Percentiles rank a stretch among this genome's conserved stretches.
Evolutionary conservation across 306 rosid species (phyloP).

Genomic region (Abrus precatorius): DNA sequence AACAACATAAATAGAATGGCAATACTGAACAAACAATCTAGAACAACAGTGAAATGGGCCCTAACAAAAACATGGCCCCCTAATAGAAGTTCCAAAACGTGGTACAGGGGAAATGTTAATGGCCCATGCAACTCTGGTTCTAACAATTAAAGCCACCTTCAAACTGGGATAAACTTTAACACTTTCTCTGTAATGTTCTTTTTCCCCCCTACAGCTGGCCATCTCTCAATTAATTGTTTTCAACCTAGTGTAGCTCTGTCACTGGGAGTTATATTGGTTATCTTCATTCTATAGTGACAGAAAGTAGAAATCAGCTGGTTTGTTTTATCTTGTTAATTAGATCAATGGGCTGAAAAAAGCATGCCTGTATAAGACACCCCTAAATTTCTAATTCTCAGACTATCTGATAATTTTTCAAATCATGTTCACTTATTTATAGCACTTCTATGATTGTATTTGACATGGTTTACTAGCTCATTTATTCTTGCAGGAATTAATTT

Average conservation of each 20-base stretch:
- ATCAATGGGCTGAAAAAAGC: neutral
- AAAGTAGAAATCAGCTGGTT: neutral
- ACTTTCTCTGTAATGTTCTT: neutral
- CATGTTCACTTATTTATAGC: neutral
- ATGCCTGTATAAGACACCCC: neutral
- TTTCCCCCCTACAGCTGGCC: neutral
- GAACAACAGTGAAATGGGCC: no score
- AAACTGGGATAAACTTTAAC: neutral
- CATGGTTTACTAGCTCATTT: neutral
- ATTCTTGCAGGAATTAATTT: neutral
- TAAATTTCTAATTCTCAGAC: neutral
- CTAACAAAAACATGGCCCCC: no score
- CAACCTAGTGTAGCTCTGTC: neutral
- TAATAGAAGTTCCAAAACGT: no score
- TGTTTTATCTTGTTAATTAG: neutral
- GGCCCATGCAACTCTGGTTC: no score
- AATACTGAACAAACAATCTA: no score
- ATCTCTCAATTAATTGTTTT: neutral
- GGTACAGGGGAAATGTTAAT: no score
- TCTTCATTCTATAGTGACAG: neutral
- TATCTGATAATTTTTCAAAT: neutral
- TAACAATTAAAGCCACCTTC: no score
- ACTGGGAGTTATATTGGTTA: neutral
- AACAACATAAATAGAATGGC: no score
- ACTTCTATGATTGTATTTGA: conserved; percentile 1